phyloP scores from a whole-genome alignment of 345 rosid genomes.

The Barbarea vulgaris region DNA sequence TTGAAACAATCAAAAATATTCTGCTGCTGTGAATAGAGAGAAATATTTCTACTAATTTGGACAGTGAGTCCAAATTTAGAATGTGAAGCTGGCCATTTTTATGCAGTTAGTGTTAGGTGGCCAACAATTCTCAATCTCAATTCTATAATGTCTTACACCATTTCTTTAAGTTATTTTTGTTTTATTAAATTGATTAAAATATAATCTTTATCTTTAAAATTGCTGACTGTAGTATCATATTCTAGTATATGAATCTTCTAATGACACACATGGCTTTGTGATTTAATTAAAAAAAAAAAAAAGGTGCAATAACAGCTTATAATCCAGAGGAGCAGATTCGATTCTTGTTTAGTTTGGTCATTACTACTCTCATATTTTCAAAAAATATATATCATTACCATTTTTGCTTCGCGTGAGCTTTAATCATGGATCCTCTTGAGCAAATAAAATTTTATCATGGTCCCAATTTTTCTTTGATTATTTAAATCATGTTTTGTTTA shows the following conservation, averaged over 20 bases:
- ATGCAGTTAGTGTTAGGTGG: constrained; percentile 21
- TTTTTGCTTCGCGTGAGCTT: constrained; percentile 30
- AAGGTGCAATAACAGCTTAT: not conserved
- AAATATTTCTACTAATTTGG: not conserved
- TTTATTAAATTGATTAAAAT: not conserved
- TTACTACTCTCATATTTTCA: constrained; percentile 10
- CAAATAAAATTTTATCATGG: not conserved
- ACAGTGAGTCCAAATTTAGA: constrained; percentile 1
- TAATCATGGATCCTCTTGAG: constrained; percentile 5
- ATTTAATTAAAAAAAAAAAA: not conserved
- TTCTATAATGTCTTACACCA: not conserved
- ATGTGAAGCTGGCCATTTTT: constrained; percentile 14
- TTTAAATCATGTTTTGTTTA: not conserved
- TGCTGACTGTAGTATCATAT: not conserved
- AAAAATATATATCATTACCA: constrained; percentile 22
- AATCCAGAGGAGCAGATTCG: constrained; percentile 38
- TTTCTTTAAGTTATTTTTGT: not conserved
- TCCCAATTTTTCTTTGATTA: not conserved
- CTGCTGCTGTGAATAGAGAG: not conserved
- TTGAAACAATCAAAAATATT: not conserved
- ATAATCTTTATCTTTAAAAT: not conserved
- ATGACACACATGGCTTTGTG: constrained; percentile 8
- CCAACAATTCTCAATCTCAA: constrained; percentile 24
- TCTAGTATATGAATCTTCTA: no score
- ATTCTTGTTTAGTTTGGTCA: constrained; percentile 22